These are phyloP conservation scores for Athelia psychrophila DNA, from an alignment of 1,284 basidiomycete genomes.

Conservation along the genomic window DNA sequence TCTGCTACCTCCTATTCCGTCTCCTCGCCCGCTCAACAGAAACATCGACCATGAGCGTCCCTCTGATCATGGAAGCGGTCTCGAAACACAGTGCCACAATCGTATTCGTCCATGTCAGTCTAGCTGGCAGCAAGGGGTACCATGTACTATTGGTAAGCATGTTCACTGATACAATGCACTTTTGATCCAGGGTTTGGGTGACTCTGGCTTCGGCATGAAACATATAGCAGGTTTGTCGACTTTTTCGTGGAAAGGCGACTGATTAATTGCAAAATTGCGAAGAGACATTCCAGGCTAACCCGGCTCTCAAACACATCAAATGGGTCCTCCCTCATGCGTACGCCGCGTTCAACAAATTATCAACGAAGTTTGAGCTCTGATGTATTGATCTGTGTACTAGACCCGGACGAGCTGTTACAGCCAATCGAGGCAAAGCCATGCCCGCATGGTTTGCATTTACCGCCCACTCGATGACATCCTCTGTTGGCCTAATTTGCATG, in stretches of 20 bases:
- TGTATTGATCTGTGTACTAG: slow-evolving; percentile 35
- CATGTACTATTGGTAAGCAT: background rate
- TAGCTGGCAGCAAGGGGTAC: too few species aligned
- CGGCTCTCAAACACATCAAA: slow-evolving; percentile 70
- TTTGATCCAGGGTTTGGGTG: slow-evolving; percentile 64
- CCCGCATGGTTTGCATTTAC: slow-evolving; percentile 56
- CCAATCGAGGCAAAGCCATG: slow-evolving; percentile 68
- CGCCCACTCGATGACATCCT: too few species aligned
- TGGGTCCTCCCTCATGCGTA: slow-evolving; percentile 82
- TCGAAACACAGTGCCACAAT: slow-evolving; percentile 76
- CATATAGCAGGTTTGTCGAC: slow-evolving; percentile 52
- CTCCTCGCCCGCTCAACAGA: too few species aligned
- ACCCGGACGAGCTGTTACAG: slow-evolving; percentile 55
- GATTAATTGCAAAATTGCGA: too few species aligned
- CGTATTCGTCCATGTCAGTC: slow-evolving; percentile 82
- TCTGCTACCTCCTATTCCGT: too few species aligned
- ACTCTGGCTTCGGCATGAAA: slow-evolving; percentile 74
- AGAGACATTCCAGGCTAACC: slow-evolving; percentile 34
- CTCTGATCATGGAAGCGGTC: too few species aligned
- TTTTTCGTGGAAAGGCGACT: background rate
- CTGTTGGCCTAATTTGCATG: slow-evolving; percentile 1
- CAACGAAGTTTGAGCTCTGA: slow-evolving; percentile 3
- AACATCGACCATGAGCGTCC: too few species aligned
- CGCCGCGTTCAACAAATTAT: slow-evolving; percentile 21
- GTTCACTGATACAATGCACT: background rate